Evolutionary conservation across 2,329 filamentous ascomycete species (phyloP).

Genomic region (Tolypocladium cylindrosporum): DNA sequence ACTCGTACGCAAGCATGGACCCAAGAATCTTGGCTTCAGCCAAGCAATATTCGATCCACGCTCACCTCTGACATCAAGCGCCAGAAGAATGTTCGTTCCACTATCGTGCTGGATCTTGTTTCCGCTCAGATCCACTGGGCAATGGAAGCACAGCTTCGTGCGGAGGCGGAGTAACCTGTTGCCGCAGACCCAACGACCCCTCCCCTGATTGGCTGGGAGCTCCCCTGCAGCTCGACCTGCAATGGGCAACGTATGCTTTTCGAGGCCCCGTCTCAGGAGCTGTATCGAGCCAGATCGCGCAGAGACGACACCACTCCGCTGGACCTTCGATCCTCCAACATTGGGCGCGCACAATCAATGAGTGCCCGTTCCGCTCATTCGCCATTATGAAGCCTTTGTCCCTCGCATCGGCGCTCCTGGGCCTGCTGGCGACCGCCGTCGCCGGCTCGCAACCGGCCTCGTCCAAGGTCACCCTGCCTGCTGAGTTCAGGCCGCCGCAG

Average conservation of each 20-base stretch:
- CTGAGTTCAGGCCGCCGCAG: conserved; percentile 72
- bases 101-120: background rate
- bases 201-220: conserved; percentile 16
- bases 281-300: background rate
- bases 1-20: too few relatives aligned
- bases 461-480: conserved; percentile 49
- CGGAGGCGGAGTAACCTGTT: conserved; percentile 1
- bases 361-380: conserved; percentile 14
- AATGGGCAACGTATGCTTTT: conserved; percentile 2
- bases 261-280: background rate
- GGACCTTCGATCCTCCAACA: background rate
- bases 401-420: conserved; percentile 47
- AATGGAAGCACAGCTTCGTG: background rate
- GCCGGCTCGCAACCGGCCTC: conserved; percentile 32
- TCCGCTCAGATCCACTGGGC: background rate
- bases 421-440: conserved; percentile 41
- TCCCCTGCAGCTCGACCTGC: conserved; percentile 8
- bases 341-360: conserved; percentile 22
- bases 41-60: background rate
- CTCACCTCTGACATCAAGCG: background rate
- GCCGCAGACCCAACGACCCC: background rate
- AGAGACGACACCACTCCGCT: background rate
- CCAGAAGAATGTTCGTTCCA: background rate
- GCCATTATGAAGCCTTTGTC: conserved; percentile 31
- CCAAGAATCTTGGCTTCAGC: too few relatives aligned